A percentile compares a stretch with the other conserved stretches of the same genome.
Conservation (phyloP, 2,329 filamentous ascomycete genomes). For the Magnaporthiopsis rhizophila region DNA sequence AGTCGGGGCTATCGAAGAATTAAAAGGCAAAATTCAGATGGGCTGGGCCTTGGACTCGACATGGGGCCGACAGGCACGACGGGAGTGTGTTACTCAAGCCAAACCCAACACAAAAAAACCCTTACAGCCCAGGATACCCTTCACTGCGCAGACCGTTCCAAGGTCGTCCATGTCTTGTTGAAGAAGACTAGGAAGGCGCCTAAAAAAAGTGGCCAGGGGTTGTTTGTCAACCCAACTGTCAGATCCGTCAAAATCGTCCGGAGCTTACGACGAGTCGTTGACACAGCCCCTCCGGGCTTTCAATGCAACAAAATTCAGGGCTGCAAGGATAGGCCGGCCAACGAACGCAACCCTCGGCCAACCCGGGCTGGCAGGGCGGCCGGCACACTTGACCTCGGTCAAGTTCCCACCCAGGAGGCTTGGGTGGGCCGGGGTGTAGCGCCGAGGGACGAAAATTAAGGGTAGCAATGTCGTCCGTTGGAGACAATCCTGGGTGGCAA, state of each 20-base stretch:
- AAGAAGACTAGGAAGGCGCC: background rate
- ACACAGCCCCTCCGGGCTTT: too few relatives aligned
- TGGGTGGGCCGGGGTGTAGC: background rate
- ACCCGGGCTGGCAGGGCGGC: background rate
- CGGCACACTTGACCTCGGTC: too few relatives aligned
- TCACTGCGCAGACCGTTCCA: background rate
- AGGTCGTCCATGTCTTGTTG: background rate
- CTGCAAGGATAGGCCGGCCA: background rate
- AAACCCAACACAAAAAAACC: too few relatives aligned
- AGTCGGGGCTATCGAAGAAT: too few relatives aligned
- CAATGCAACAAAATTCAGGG: background rate
- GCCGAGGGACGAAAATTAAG: background rate
- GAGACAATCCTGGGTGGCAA: background rate
- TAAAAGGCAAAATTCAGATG: too few relatives aligned
- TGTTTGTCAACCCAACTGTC: background rate
- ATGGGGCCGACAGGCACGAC: too few relatives aligned
- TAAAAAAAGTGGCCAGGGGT: background rate
- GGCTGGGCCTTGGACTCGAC: too few relatives aligned
- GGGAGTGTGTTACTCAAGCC: too few relatives aligned
- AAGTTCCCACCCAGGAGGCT: background rate
- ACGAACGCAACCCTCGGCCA: background rate
- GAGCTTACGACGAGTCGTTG: background rate
- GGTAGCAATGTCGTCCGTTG: background rate
- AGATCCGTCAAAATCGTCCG: background rate
- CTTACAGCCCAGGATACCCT: background rate